A percentile compares a stretch with the other conserved stretches of the same genome.
These are phyloP conservation scores for Phaseolus lunatus DNA, from an alignment of 306 rosid genomes.

Conservation along the genomic window DNA sequence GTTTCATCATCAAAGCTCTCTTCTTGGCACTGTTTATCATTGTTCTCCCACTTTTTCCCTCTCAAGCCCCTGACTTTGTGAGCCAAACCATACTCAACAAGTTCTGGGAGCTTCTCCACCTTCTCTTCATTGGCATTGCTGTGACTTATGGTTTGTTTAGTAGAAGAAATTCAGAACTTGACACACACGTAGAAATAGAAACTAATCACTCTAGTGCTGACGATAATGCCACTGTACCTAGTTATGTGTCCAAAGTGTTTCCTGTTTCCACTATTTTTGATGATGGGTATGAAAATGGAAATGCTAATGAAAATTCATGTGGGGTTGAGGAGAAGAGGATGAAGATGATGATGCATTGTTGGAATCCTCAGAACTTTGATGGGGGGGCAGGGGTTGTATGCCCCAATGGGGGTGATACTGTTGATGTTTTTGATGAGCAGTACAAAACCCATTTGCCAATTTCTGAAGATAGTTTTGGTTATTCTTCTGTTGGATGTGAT, in stretches of 20 bases:
- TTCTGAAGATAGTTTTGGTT: constrained; percentile 44
- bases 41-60: constrained; percentile 77
- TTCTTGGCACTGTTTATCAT: constrained; percentile 53
- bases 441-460: constrained; percentile 50
- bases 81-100: constrained; percentile 62
- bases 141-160: constrained; percentile 85
- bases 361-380: constrained; percentile 55
- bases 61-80: constrained; percentile 89
- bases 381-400: constrained; percentile 37
- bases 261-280: constrained; percentile 62
- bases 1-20: constrained; percentile 61
- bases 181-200: constrained; percentile 47
- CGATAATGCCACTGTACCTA: constrained; percentile 32
- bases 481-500: constrained; percentile 51
- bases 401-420: constrained; percentile 44
- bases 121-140: constrained; percentile 83
- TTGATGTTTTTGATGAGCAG: constrained; percentile 59
- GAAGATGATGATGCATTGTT: constrained; percentile 46
- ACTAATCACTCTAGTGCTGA: constrained; percentile 45
- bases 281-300: constrained; percentile 52
- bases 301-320: constrained; percentile 50
- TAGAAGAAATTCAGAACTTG: constrained; percentile 64
- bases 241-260: constrained; percentile 73
- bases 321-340: constrained; percentile 59
- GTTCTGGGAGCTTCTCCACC: constrained; percentile 87